Conservation (phyloP, 768 basidiomycete genomes). For the Pisolithus sp. region DNA sequence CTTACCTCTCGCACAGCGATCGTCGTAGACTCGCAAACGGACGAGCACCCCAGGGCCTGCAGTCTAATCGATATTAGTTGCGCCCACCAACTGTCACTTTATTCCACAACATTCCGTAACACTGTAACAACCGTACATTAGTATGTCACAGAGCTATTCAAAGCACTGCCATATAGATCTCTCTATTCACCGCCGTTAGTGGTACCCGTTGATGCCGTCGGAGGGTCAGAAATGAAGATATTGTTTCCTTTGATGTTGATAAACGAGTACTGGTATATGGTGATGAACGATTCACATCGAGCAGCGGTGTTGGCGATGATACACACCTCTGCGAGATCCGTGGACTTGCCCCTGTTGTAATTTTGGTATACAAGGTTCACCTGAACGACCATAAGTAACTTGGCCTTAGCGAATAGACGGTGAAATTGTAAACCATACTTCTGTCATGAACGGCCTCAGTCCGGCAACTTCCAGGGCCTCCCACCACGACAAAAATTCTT, state of each 20-base stretch:
- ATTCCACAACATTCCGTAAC: too few species aligned
- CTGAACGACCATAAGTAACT: conserved; percentile 22
- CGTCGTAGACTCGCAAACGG: too few species aligned
- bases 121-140: too few species aligned
- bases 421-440: conserved; percentile 17
- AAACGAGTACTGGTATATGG: conserved; percentile 41
- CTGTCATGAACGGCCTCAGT: conserved; percentile 41
- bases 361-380: conserved; percentile 55
- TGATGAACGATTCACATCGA: conserved; percentile 1
- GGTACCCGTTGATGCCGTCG: conserved; percentile 2
- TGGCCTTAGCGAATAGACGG: neutral
- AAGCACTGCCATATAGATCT: too few species aligned
- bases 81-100: too few species aligned
- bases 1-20: too few species aligned
- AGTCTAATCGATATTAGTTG: too few species aligned
- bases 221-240: conserved; percentile 34
- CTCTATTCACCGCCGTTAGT: conserved; percentile 1
- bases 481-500: conserved; percentile 40
- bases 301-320: neutral
- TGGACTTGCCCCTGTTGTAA: conserved; percentile 40
- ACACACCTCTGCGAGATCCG: conserved; percentile 47
- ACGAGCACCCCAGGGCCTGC: too few species aligned
- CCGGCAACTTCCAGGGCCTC: conserved; percentile 40
- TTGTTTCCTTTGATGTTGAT: conserved; percentile 46
- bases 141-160: too few species aligned